A percentile compares a stretch with the other conserved stretches of the same genome.
phyloP scores from a whole-genome alignment of 805 yeast genomes.

The Ogataea pini region DNA sequence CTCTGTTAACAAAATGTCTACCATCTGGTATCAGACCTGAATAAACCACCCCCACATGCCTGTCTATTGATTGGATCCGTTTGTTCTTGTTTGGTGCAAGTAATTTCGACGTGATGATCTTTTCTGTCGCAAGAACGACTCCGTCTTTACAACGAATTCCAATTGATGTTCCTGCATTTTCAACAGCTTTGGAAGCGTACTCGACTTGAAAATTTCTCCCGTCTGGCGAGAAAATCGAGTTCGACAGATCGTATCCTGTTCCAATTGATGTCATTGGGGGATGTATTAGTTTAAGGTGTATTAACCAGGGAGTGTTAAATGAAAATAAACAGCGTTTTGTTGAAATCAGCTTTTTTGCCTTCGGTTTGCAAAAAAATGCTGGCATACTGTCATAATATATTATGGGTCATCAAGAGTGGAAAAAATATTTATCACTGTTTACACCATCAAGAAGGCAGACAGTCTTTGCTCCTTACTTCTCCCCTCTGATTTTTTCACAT shows the following conservation, averaged over 20 bases:
- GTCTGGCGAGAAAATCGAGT: conserved; percentile 92
- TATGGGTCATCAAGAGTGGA: background rate
- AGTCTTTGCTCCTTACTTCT: background rate
- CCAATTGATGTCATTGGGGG: conserved; percentile 79
- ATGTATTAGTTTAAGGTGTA: background rate
- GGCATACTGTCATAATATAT: background rate
- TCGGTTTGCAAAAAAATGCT: background rate
- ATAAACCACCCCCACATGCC: conserved; percentile 91
- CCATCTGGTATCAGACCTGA: conserved; percentile 98
- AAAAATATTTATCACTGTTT: background rate
- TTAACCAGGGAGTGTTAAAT: background rate
- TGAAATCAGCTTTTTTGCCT: conserved; percentile 7
- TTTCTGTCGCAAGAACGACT: conserved; percentile 96
- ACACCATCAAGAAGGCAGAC: no score
- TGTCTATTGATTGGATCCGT: conserved; percentile 89
- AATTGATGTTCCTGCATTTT: conserved; percentile 92
- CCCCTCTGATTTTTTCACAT: background rate
- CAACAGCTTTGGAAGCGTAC: conserved; percentile 96
- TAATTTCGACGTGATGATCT: conserved; percentile 80
- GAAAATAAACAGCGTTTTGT: background rate
- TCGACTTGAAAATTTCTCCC: conserved; percentile 97
- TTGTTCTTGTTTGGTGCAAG: conserved; percentile 86
- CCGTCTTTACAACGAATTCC: conserved; percentile 94
- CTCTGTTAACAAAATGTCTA: conserved; percentile 86
- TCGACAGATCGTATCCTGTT: conserved; percentile 97